Evolutionary conservation across 192 early-diverging fungal species (phyloP).

Genomic region (Rhizophagus sp.): DNA sequence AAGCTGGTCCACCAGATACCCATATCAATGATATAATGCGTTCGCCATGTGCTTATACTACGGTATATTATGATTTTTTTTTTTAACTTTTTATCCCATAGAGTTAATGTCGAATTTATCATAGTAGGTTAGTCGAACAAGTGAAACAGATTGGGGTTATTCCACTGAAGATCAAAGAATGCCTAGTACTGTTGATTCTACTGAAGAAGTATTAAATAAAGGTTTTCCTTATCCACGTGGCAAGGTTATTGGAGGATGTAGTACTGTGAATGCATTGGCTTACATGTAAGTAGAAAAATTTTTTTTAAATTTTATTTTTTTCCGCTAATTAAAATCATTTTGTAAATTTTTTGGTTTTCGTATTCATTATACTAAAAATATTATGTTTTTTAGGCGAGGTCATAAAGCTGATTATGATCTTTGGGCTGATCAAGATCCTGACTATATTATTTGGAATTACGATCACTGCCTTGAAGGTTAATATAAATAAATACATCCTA

Average conservation of each 20-base stretch:
- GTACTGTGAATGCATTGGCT: no score
- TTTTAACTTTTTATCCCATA: no score
- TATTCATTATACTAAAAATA: not conserved
- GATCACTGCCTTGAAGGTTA: slow-evolving; percentile 2
- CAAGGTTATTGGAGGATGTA: no score
- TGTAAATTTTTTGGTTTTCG: not conserved
- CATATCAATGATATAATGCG: no score
- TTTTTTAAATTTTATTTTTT: not conserved
- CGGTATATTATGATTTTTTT: no score
- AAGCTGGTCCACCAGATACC: no score
- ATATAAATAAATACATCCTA: not conserved
- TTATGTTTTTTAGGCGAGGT: not conserved
- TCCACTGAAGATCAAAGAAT: slow-evolving; percentile 1
- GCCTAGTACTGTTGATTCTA: slow-evolving; percentile 3
- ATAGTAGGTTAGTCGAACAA: no score
- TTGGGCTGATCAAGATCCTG: not conserved
- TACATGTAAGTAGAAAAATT: not conserved
- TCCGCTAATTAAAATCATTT: no score
- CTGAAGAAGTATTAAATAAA: not conserved
- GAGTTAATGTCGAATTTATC: no score
- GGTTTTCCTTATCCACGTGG: not conserved
- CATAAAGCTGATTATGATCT: no score
- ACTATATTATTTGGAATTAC: slow-evolving; percentile 1
- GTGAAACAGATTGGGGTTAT: slow-evolving; percentile 16
- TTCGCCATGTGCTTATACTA: no score